Conservation (phyloP, 2,329 filamentous ascomycete species). For the Stromatinia cepivora region DNA sequence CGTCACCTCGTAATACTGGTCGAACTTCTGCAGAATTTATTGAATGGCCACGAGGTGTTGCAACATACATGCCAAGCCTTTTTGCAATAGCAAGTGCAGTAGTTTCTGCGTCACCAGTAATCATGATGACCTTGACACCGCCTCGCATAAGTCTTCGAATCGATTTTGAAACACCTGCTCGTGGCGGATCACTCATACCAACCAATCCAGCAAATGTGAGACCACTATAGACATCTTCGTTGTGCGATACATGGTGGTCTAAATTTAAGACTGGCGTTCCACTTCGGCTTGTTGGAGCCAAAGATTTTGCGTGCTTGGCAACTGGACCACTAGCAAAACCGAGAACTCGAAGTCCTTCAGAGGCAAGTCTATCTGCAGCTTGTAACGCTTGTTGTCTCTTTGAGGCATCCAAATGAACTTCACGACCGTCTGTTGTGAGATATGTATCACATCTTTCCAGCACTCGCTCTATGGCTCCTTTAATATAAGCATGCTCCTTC, state of each 20-base stretch:
- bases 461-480: constrained; percentile 87
- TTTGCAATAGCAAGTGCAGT: constrained; percentile 92
- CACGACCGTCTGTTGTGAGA: constrained; percentile 79
- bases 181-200: constrained; percentile 95
- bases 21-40: constrained; percentile 60
- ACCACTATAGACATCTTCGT: constrained; percentile 77
- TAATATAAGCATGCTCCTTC: constrained; percentile 87
- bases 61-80: constrained; percentile 91
- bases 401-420: constrained; percentile 78
- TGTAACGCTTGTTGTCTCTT: constrained; percentile 72
- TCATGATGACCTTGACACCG: constrained; percentile 98
- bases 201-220: constrained; percentile 90
- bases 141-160: constrained; percentile 90
- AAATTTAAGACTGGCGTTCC: constrained; percentile 49
- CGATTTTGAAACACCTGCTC: constrained; percentile 84
- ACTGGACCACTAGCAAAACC: constrained; percentile 87
- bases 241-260: constrained; percentile 41
- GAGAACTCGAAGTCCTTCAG: constrained; percentile 84
- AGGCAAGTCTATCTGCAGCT: constrained; percentile 83
- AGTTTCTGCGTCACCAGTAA: constrained; percentile 93
- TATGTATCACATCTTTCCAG: constrained; percentile 88
- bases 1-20: constrained; percentile 80
- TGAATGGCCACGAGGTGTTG: constrained; percentile 52
- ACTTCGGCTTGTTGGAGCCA: constrained; percentile 46
- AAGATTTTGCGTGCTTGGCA: constrained; percentile 49